These are phyloP conservation scores for Nakazawaea populi DNA, from an alignment of 805 yeast genomes.

Conservation along the genomic window DNA sequence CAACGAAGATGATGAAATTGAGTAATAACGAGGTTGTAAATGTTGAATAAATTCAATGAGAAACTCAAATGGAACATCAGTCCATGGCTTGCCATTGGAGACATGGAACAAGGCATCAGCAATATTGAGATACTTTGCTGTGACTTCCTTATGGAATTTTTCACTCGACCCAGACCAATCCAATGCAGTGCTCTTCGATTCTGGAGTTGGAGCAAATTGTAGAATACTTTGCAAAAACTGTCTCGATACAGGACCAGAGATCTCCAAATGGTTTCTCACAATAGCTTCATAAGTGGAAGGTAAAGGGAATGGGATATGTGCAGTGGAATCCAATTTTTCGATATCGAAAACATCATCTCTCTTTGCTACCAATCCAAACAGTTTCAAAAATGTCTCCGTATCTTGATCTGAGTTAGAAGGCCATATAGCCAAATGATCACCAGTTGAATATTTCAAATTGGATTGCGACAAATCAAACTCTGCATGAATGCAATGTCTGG, in stretches of 20 bases:
- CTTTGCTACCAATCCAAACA: slow-evolving; percentile 53
- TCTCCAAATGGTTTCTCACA: slow-evolving; percentile 82
- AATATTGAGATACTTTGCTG: slow-evolving; percentile 56
- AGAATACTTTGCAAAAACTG: slow-evolving; percentile 70
- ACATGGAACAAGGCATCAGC: slow-evolving; percentile 66
- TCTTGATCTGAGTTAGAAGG: slow-evolving; percentile 82
- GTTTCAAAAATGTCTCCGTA: slow-evolving; percentile 56
- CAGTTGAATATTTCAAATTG: slow-evolving; percentile 81
- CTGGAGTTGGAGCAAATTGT: slow-evolving; percentile 73
- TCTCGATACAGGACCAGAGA: slow-evolving; percentile 90
- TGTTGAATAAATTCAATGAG: slow-evolving; percentile 75
- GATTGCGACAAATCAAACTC: slow-evolving; percentile 79
- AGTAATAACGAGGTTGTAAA: slow-evolving; percentile 91
- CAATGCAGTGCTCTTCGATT: slow-evolving; percentile 41
- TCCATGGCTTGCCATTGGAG: slow-evolving; percentile 69
- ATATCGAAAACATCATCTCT: slow-evolving; percentile 54
- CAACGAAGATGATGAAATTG: slow-evolving; percentile 85
- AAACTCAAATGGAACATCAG: slow-evolving; percentile 73
- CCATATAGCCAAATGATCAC: slow-evolving; percentile 95
- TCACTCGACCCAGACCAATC: slow-evolving; percentile 63
- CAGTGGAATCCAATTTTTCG: slow-evolving; percentile 66
- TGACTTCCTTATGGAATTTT: slow-evolving; percentile 59
- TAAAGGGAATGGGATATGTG: slow-evolving; percentile 49
- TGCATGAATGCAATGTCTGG: slow-evolving; percentile 82
- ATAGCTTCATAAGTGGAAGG: slow-evolving; percentile 90